Evolutionary conservation across 805 yeast species (phyloP), one percentile per base, ranked within the genome.

Genomic region (Ascoidea tarda): DNA sequence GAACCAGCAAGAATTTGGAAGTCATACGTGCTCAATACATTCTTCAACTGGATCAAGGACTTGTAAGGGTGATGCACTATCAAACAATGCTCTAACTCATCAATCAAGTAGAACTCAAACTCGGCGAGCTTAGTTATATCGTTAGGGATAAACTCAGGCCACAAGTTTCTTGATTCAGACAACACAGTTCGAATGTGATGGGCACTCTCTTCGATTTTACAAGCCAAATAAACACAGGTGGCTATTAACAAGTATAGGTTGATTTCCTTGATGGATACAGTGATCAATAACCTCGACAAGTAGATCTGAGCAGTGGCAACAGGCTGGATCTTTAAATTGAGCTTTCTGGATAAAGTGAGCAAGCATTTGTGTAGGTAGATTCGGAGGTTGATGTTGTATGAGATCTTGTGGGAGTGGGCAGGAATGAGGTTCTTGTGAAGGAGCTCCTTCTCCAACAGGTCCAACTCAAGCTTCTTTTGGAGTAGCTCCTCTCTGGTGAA

Each of bases 131-230:
- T 87, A 33, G 96, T 84, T 16, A 89, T 79, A 64, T 91, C 98
- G 54, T 85, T 88, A 0, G 97, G 95, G 45, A 91, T 83, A 60
- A 82, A 87, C 61, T 90, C 96, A 0, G 98, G 97, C 98, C 98
- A 91, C 46, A 88, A 68, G 46, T 83, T 83, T 51, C 96, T 69
- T 1, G 97, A 93, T 63, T 91, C 98, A 16, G 81, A 74, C 28
- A 87, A 78, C 6, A 93, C 75, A 0, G 90, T 78, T 52, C 96
- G 69, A 6, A 93, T 88, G 63, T 93, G 97, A 62, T 86, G 95
- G 1, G 99, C 98, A 59, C 87, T 84, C 66, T 93, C 99, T 65
- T 93, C 98, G 42, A 89, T 84, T 63, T 93, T 91, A 69, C 96
- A 85, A 0, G 97, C 90, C 33, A 93, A 73, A 61, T 93, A 93